Base-by-base conservation (phyloP, 139 green algal genomes). In the Eudorina sp. region DNA sequence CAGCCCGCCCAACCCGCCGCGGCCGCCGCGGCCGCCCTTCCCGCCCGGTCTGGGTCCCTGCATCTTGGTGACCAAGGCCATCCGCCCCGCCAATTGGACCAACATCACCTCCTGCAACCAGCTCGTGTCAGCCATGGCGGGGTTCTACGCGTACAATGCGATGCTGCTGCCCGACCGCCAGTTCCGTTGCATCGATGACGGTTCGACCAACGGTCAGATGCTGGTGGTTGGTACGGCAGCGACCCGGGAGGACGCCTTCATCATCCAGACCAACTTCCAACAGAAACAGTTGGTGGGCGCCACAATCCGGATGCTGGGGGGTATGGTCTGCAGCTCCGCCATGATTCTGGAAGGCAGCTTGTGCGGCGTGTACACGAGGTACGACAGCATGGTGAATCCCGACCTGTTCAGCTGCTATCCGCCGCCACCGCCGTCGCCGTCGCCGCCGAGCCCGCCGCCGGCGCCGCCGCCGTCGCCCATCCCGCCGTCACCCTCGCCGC, bases 31-130 rank as follows among this genome's bases (percentile, higher is more conserved):
- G 8, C 81, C 81, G 31, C 81, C 81, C 16, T 78, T 87, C 43
- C 81, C 81, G 31, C 81, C 81, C 16, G 81, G 81, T 31, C 31
- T 77, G 45, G 81, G 81, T 25, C 81, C 81, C 60, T 87, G 81
- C 64, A 87, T 87, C 43, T 46, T 87, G 18, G 34, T 87, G 6
- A 19, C 16, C 46, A 87, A 68, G 45, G 81, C 81, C 60, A 77
- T 78, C 13, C 81, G 81, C 4, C 81, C 81, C 46, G 19, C 45
- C 4, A 87, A 78, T 64, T 87, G 60, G 60, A 86, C 51, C 43
- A 60, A 1, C 62, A 31, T 2, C 60, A 4, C 7, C 0, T 23
- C 34, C 11, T 86, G 80, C 29, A 27, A 8, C 41, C 29, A 46
- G 60, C 40, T 85, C 27, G 55, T 75, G 5, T 14, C 29, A 27